Base-by-base conservation (phyloP, 2,329 filamentous ascomycete genomes). In the Zalaria sp. region DNA sequence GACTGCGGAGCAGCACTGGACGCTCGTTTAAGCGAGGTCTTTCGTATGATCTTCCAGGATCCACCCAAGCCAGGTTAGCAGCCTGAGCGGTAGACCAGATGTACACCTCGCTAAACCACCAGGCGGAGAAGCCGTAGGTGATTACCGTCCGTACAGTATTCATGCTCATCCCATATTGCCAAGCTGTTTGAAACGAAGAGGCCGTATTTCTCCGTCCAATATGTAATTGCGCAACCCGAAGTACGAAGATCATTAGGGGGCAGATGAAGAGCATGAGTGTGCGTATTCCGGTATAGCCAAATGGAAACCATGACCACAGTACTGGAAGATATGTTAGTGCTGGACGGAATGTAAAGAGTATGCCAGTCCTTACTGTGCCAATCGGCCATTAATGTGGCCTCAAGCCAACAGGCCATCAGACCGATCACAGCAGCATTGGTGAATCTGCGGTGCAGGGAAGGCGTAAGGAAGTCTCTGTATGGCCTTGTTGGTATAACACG, bases 391-490 rank as follows among this genome's bases (percentile, higher is more conserved):
- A 35, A 26, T 11, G 25, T 38, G 38, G 86, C 75, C 56, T 85
- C 75, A 32, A 75, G 42, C 59, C 91, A 93, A 56, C 84, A 85
- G 43, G 86, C 68, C 38, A 71, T 63, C 6, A 91, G 64, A 9
- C 87, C 69, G 47, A 84, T 66, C 9, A 75, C 71, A 38, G 82
- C 81, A 8, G 85, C 86, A 48, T 79, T 79, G 38, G 82, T 81
- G 63, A 95, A 96, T 54, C 87, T 77, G 54, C 83, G 74, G 62
- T 96, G 89, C 49, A 95, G 69, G 40, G 83, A 80, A 39, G 89
- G 88, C 47, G 89, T 93, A 51, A 95, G 67, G 61, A 93, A 93
- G 66, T 94, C 85, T 69, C 86, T 82, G 64, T 94, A 93, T 60
- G 73, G 70, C 3, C 43, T 32, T 7, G n/a, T n/a, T 32, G 29